Evolutionary conservation across 495 filamentous ascomycete genomes (phyloP), one percentile per base, ranked within the genome.

Genomic region (Neurospora tetraspora): DNA sequence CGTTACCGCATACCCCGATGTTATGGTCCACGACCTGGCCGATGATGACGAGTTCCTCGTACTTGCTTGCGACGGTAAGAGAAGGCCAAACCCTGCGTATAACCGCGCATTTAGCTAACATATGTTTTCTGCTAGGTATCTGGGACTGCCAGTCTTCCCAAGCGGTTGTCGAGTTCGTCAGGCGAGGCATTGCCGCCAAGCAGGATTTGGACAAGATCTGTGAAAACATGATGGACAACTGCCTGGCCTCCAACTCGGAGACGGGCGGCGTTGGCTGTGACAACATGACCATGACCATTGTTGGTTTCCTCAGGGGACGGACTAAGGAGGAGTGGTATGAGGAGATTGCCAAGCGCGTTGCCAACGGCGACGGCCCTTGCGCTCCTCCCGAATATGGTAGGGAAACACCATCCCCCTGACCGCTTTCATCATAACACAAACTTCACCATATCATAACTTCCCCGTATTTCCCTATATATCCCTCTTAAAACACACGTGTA

Each of bases 221-320:
- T 82, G 96, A 99, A 85, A 99, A 99, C 85, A 96, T 99, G 94
- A 99, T 99, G 96, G 94, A 98, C 85, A 99, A 98, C 83, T 99
- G 96, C 80, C 88, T 98, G 71, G 93, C 96, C 38, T 94, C 94
- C 70, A 98, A 96, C 86, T 96, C 94, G 77, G 96, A 99, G 82
- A 98, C 96, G 53, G 96, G 96, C 39, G 96, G 96, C 61, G 96
- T 99, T 69, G 96, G 96, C 74, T 99, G 96, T 83, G 96, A 99
- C 83, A 99, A 99, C 85, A 99, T 99, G 96, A 99, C 96, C 75
- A 97, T 98, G 92, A 87, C 91, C 77, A 85, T 99, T 75, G 86
- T 99, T 79, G 96, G 91, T 74, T 89, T 99, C 78, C 89, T 99
- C 71, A 88, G 90, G 75, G 96, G 95, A 80, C 91, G 91, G 86